Evolutionary conservation across 129 eudicot species (phyloP).

Genomic region (Saposhnikovia divaricata): DNA sequence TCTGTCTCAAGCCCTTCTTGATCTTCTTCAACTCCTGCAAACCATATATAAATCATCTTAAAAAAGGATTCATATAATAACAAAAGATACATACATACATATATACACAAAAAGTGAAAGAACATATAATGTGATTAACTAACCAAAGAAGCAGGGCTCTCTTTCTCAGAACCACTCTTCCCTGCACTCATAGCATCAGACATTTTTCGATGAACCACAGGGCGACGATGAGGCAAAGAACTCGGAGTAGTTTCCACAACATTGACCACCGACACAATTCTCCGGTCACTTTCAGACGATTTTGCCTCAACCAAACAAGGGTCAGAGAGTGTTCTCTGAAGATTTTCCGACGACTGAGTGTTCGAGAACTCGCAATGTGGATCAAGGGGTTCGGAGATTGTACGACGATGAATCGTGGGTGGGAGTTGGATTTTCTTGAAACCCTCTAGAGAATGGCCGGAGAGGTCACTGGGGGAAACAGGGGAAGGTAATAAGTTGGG

Average conservation of each 20-base stretch:
- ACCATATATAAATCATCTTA: not conserved
- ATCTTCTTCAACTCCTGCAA: slow-evolving; percentile 33
- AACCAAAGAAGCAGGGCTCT: slow-evolving; percentile 10
- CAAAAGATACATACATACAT: too few species aligned
- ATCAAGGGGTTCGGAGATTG: slow-evolving; percentile 7
- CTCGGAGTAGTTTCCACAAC: not conserved
- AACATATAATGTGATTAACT: not conserved
- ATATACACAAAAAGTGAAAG: not conserved
- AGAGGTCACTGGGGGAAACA: not conserved
- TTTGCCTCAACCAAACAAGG: not conserved
- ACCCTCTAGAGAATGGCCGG: not conserved
- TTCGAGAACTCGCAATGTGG: not conserved
- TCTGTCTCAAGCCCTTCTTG: slow-evolving; percentile 28
- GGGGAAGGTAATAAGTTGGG: not conserved
- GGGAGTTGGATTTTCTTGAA: slow-evolving; percentile 3
- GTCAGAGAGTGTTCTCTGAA: not conserved
- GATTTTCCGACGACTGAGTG: not conserved
- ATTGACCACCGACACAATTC: not conserved
- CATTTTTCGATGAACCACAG: not conserved
- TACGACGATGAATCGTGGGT: slow-evolving; percentile 4
- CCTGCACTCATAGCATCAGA: slow-evolving; percentile 5
- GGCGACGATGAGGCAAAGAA: not conserved
- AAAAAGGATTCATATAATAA: not conserved
- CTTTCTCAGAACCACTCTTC: not conserved
- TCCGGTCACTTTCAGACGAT: not conserved